Conservation (phyloP, 768 basidiomycete genomes). For the Tulasnella calospora region DNA sequence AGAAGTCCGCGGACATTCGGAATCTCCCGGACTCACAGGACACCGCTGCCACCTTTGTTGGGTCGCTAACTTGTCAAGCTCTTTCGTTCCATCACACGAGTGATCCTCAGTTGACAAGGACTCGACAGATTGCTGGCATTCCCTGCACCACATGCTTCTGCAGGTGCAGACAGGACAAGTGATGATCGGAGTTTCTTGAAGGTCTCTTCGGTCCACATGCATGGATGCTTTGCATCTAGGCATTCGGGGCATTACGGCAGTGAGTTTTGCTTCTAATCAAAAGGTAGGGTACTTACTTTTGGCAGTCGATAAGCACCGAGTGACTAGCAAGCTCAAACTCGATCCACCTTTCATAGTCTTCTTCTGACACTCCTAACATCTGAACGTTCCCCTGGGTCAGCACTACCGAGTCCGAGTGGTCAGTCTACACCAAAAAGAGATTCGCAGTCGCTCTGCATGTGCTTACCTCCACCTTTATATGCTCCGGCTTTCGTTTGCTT, state of each 20-base stretch:
- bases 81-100: slow-evolving; percentile 55
- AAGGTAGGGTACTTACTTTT: slow-evolving; percentile 35
- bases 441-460: not conserved
- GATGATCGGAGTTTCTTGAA: slow-evolving; percentile 41
- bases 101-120: slow-evolving; percentile 42
- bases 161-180: slow-evolving; percentile 50
- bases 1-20: not conserved
- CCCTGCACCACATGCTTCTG: slow-evolving; percentile 55
- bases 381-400: slow-evolving; percentile 43
- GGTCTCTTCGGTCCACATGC: slow-evolving; percentile 50
- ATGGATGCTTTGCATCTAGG: slow-evolving; percentile 42
- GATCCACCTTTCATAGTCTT: slow-evolving; percentile 41
- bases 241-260: not conserved
- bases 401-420: slow-evolving; percentile 33
- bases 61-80: slow-evolving; percentile 47
- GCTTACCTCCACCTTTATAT: slow-evolving; percentile 37
- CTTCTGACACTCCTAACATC: slow-evolving; percentile 45
- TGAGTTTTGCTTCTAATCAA: not conserved
- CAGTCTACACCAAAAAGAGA: not conserved
- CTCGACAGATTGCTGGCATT: slow-evolving; percentile 46
- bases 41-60: slow-evolving; percentile 58
- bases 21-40: slow-evolving; percentile 40
- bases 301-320: slow-evolving; percentile 48
- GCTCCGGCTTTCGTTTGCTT: not conserved
- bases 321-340: slow-evolving; percentile 47